Evolutionary conservation across 192 early-diverging fungal genomes (phyloP).

Genomic region (Backusella tarrabulga): DNA sequence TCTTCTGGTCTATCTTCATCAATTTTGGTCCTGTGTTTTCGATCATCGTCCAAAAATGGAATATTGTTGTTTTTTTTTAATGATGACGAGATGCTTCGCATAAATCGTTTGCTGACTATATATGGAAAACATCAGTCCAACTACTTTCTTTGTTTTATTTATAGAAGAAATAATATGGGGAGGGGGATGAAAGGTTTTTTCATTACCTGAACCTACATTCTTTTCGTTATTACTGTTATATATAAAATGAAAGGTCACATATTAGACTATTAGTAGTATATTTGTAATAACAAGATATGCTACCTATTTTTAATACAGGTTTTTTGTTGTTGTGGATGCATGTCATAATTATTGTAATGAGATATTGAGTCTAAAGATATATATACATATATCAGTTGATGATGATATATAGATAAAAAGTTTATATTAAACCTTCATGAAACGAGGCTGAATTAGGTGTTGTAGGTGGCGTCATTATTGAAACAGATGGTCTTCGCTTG

Average conservation of each 20-base stretch:
- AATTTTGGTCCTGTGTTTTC: neutral
- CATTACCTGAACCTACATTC: neutral
- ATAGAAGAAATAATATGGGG: neutral
- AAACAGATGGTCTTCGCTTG: neutral
- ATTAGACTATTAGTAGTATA: neutral
- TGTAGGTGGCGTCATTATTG: neutral
- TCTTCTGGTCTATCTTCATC: neutral
- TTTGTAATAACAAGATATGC: neutral
- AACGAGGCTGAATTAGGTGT: neutral
- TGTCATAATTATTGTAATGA: neutral
- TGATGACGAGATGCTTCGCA: conserved; percentile 7
- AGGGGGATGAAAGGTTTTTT: neutral
- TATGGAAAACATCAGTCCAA: neutral
- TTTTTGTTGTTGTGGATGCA: neutral
- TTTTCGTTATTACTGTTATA: neutral
- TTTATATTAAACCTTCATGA: neutral
- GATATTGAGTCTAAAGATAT: neutral
- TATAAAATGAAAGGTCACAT: neutral
- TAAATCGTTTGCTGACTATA: conserved; percentile 11
- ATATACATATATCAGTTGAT: neutral
- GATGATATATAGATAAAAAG: neutral
- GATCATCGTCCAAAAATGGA: neutral
- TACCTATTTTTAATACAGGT: neutral
- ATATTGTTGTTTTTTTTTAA: neutral
- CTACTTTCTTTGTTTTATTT: neutral